Conservation (phyloP, 495 filamentous ascomycete genomes). For the Rusavskia elegans region DNA sequence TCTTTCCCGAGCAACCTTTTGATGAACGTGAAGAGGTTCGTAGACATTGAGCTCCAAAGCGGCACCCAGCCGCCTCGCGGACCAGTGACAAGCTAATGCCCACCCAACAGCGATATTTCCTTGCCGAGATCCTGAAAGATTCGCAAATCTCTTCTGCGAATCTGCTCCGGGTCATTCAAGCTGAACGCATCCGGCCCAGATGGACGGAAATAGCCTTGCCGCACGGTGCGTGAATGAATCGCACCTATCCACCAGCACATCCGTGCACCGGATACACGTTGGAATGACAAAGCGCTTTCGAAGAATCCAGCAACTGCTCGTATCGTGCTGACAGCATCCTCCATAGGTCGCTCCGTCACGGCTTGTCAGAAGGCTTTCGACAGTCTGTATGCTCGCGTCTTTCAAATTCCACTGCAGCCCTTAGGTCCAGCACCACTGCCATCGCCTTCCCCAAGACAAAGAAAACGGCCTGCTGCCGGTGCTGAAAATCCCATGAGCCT, state of each 20-base stretch:
- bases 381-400: constrained; percentile 8
- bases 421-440: constrained; percentile 3
- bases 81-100: constrained; percentile 1
- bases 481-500: background rate
- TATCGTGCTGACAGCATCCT: background rate
- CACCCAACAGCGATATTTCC: constrained; percentile 27
- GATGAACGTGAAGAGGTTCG: constrained; percentile 45
- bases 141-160: constrained; percentile 31
- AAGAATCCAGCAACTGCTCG: background rate
- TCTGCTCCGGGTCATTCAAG: constrained; percentile 33
- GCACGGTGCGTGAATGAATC: constrained; percentile 21
- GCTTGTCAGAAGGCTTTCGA: constrained; percentile 21
- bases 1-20: constrained; percentile 31
- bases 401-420: background rate
- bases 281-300: too few species aligned
- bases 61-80: too few species aligned
- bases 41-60: background rate
- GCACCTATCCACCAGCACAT: background rate
- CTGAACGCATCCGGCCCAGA: constrained; percentile 30
- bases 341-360: constrained; percentile 26
- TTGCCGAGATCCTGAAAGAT: constrained; percentile 46
- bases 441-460: constrained; percentile 3
- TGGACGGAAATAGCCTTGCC: constrained; percentile 46
- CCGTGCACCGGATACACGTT: too few species aligned
- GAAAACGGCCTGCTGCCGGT: constrained; percentile 12